These are phyloP conservation scores for Talaromyces pinophilus DNA, from an alignment of 2,329 filamentous ascomycete genomes.

Conservation along the genomic window DNA sequence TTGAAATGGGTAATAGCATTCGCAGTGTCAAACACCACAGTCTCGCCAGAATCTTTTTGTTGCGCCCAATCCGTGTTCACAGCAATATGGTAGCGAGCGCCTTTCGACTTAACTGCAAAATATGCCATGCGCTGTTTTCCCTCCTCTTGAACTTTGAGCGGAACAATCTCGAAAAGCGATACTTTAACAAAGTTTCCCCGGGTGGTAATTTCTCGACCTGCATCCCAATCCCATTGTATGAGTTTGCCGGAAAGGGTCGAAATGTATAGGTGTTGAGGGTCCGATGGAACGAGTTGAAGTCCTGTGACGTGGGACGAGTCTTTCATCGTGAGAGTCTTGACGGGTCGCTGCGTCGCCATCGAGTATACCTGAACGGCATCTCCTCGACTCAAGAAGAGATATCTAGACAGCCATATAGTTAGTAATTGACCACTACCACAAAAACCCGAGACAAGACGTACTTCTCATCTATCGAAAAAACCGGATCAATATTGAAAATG, in stretches of 20 bases:
- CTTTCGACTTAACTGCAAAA: conserved; percentile 41
- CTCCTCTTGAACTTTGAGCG: conserved; percentile 26
- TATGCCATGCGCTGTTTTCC: conserved; percentile 35
- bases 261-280: conserved; percentile 57
- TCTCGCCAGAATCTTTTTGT: conserved; percentile 24
- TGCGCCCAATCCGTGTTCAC: conserved; percentile 36
- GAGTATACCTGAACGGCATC: conserved; percentile 79
- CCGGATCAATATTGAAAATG: conserved; percentile 57
- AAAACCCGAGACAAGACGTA: conserved; percentile 34
- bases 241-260: conserved; percentile 55
- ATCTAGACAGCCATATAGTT: conserved; percentile 47
- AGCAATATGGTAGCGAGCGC: conserved; percentile 18
- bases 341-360: conserved; percentile 74
- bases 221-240: conserved; percentile 61
- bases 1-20: conserved; percentile 35
- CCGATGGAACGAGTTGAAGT: conserved; percentile 54
- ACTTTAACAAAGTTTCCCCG: conserved; percentile 47
- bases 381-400: conserved; percentile 73
- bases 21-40: conserved; percentile 34
- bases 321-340: conserved; percentile 67
- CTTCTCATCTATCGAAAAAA: conserved; percentile 61
- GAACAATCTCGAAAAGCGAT: conserved; percentile 32
- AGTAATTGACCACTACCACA: neutral
- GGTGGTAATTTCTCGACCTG: conserved; percentile 46
- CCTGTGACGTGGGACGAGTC: conserved; percentile 51